Percentiles rank a stretch among this genome's conserved stretches.
These are phyloP conservation scores for Yarrowia phangngaensis DNA, from an alignment of 805 yeast genomes.

Conservation along the genomic window DNA sequence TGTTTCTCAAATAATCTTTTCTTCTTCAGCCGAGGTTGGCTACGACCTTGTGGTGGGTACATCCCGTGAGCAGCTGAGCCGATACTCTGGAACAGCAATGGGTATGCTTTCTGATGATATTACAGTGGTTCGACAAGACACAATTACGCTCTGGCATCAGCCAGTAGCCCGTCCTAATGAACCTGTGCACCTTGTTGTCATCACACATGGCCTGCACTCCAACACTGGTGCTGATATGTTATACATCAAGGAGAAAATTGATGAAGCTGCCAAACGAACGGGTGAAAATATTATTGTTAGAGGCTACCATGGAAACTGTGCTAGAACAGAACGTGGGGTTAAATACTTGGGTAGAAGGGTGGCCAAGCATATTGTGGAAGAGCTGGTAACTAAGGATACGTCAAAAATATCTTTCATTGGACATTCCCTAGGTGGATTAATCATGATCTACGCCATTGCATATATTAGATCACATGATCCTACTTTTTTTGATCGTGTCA, in stretches of 20 bases:
- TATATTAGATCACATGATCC: conserved; percentile 64
- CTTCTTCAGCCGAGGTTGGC: conserved; percentile 60
- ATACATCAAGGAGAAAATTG: conserved; percentile 76
- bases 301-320: conserved; percentile 78
- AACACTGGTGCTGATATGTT: conserved; percentile 88
- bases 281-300: conserved; percentile 71
- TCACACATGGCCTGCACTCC: conserved; percentile 91
- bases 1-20: conserved; percentile 72
- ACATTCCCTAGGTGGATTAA: conserved; percentile 90
- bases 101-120: conserved; percentile 29
- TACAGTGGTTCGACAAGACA: conserved; percentile 46
- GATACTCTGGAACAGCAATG: conserved; percentile 1
- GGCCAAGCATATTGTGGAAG: conserved; percentile 65
- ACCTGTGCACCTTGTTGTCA: conserved; percentile 76
- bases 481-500: conserved; percentile 55
- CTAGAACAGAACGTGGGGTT: conserved; percentile 86
- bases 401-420: conserved; percentile 78
- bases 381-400: conserved; percentile 48
- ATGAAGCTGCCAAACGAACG: conserved; percentile 44
- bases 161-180: conserved; percentile 50
- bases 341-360: conserved; percentile 77
- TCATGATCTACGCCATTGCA: conserved; percentile 86
- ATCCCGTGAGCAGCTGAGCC: conserved; percentile 32
- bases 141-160: conserved; percentile 69
- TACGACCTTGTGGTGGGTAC: conserved; percentile 57